A percentile compares a stretch with the other conserved stretches of the same genome.
Conservation (phyloP, 2,329 filamentous ascomycete species). For the Cadophora sp. region DNA sequence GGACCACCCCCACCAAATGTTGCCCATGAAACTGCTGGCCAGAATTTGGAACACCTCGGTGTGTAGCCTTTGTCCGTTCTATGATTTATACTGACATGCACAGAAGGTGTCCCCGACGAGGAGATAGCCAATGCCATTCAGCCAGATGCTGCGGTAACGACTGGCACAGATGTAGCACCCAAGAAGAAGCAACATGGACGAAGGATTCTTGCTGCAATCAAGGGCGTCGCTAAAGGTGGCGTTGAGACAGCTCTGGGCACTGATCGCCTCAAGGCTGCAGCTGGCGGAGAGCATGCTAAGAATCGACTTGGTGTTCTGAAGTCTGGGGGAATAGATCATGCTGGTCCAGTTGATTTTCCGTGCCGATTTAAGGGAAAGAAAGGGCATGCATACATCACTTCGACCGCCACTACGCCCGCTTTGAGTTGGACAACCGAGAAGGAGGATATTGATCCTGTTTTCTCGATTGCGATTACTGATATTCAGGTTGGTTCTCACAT, state of each 20-base stretch:
- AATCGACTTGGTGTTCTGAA: slow-evolving; percentile 74
- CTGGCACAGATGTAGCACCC: slow-evolving; percentile 23
- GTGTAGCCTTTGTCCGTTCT: slow-evolving; percentile 49
- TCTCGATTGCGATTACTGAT: slow-evolving; percentile 73
- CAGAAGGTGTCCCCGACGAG: slow-evolving; percentile 38
- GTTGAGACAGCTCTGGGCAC: slow-evolving; percentile 76
- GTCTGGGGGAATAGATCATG: slow-evolving; percentile 50
- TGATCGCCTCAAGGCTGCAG: slow-evolving; percentile 70
- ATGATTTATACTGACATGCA: slow-evolving; percentile 24
- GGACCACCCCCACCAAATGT: slow-evolving; percentile 48
- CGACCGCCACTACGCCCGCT: slow-evolving; percentile 69
- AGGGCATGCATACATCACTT: slow-evolving; percentile 74
- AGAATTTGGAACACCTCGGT: slow-evolving; percentile 59
- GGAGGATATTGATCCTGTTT: slow-evolving; percentile 64
- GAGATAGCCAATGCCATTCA: slow-evolving; percentile 45
- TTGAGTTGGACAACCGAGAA: slow-evolving; percentile 56
- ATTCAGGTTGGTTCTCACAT: slow-evolving; percentile 51
- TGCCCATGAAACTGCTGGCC: slow-evolving; percentile 51
- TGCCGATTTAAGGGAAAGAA: slow-evolving; percentile 73
- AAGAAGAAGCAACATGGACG: slow-evolving; percentile 41
- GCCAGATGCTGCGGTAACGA: slow-evolving; percentile 48
- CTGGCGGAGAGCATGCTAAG: slow-evolving; percentile 65
- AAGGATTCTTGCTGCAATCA: slow-evolving; percentile 65
- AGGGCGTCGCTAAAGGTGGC: slow-evolving; percentile 63
- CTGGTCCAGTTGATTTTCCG: slow-evolving; percentile 80